A percentile compares a stretch with the other conserved stretches of the same genome.
These are phyloP conservation scores for Malus domestica DNA, from an alignment of 306 rosid species.

Conservation along the genomic window DNA sequence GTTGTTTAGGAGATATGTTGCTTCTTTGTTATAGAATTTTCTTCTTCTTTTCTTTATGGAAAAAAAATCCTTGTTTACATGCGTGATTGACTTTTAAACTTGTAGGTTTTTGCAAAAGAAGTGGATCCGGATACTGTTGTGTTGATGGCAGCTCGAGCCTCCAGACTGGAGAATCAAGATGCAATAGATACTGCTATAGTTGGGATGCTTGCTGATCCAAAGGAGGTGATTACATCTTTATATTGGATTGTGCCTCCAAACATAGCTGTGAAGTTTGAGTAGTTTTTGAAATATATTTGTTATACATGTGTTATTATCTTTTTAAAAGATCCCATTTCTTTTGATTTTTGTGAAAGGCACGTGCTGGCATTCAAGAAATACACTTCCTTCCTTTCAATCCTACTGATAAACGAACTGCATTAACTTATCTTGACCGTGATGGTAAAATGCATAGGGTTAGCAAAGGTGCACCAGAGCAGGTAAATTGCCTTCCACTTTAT, in stretches of 20 bases:
- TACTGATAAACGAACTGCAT: conserved; percentile 93
- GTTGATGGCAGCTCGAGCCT: conserved; percentile 96
- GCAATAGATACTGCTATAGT: conserved; percentile 95
- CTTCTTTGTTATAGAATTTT: conserved; percentile 2
- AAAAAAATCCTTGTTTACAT: conserved; percentile 12
- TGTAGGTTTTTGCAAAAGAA: conserved; percentile 84
- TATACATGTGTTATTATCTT: not conserved
- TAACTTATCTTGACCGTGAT: conserved; percentile 73
- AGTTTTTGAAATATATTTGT: not conserved
- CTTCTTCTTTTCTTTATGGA: not conserved
- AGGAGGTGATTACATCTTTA: conserved; percentile 54
- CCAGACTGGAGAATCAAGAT: conserved; percentile 92
- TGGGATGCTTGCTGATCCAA: conserved; percentile 96
- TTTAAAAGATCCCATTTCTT: not conserved
- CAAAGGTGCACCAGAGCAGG: conserved; percentile 99
- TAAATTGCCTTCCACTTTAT: conserved; percentile 21
- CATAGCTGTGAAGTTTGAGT: not conserved
- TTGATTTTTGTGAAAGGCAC: conserved; percentile 51
- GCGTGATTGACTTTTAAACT: conserved; percentile 9
- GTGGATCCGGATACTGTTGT: conserved; percentile 85
- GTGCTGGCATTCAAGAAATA: conserved; percentile 86
- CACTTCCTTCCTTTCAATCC: conserved; percentile 99
- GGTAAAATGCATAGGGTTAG: conserved; percentile 96
- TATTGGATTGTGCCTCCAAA: not conserved
- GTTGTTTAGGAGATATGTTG: conserved; percentile 33